Base-by-base conservation (phyloP, 2,329 filamentous ascomycete genomes). In the Pseudogymnoascus verrucosus region DNA sequence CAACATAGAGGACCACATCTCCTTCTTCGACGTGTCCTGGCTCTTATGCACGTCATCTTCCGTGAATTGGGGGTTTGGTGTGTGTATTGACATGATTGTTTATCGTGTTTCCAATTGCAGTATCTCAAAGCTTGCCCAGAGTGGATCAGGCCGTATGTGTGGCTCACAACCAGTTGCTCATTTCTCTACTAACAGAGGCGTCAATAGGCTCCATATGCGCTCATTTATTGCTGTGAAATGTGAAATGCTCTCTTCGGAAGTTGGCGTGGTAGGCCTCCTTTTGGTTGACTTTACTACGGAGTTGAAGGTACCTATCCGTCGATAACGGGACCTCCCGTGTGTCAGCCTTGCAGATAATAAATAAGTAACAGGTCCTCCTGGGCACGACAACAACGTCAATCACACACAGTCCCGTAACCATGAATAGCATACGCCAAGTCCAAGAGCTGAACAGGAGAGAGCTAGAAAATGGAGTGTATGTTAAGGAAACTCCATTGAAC, bases 341-440 rank as follows among this genome's bases (percentile, higher is more conserved):
- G 51, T 57, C 51, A 57, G 51, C 51, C 51, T 57, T 57, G 51
- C 51, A 57, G 51, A 57, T 57, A 57, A 57, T 57, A 57, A 57
- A 57, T 57, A 57, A 34, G 28, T 34, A 12, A 16, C 51, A 34
- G 51, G 28, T n/a, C 34, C 51, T 57, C 34, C 51, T 57, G 51
- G 51, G 28, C 51, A 57, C 5, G 51, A 57, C 51, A 34, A 57
- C 26, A 57, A 21, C 51, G 2, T 57, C 51, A 57, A 57, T 54
- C 23, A 54, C 28, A 57, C 10, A 57, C 28, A 34, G 28, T 7
- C 8, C 16, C 12, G 21, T 14, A 16, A 79, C 69, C 28, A 99
- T 99, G 95, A 97, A 99, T 75, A 89, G 91, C 69, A 95, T 99
- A 69, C 90, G 92, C 70, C 88, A 92, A 64, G 95, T 97, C 66